These are phyloP conservation scores for Alternaria viburni DNA, from an alignment of 2,329 filamentous ascomycete species.

Conservation along the genomic window DNA sequence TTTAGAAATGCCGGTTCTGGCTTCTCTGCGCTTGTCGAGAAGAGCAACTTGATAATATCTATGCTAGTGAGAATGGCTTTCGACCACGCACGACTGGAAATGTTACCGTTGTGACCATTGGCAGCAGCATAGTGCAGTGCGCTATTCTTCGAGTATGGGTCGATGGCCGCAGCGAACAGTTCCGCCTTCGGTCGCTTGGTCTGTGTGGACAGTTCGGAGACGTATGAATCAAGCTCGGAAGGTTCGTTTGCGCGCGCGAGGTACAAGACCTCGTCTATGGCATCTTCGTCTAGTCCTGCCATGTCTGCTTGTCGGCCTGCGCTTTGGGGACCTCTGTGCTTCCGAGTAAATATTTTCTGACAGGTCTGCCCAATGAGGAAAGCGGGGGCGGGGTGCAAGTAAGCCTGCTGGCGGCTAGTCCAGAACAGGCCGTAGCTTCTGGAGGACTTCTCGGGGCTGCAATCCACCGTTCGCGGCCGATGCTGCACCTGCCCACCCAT, in stretches of 20 bases:
- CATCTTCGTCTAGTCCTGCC: conserved; percentile 63
- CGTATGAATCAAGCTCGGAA: conserved; percentile 66
- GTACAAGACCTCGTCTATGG: conserved; percentile 92
- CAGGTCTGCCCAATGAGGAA: conserved; percentile 12
- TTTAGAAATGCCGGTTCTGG: conserved; percentile 62
- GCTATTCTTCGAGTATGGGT: conserved; percentile 78
- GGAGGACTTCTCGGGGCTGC: neutral
- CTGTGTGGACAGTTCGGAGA: conserved; percentile 67
- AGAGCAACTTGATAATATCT: conserved; percentile 49
- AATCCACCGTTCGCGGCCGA: neutral
- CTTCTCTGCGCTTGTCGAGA: conserved; percentile 41
- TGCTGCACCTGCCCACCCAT: conserved; percentile 4
- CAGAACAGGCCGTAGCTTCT: neutral
- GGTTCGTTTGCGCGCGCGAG: conserved; percentile 80
- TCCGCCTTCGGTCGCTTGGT: conserved; percentile 65
- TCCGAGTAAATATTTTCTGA: conserved; percentile 21
- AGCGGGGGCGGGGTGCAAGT: conserved; percentile 22
- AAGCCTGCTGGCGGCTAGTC: conserved; percentile 4
- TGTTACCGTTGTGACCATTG: conserved; percentile 80
- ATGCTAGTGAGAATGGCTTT: conserved; percentile 24
- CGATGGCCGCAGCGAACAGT: conserved; percentile 72
- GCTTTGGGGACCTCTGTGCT: neutral
- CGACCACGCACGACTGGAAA: neutral
- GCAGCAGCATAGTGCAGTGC: conserved; percentile 89
- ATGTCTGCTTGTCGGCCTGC: conserved; percentile 18